A percentile compares a stretch with the other conserved stretches of the same genome.
These are phyloP conservation scores for Coprinopsis sp. DNA, from an alignment of 768 basidiomycete species.

Conservation along the genomic window DNA sequence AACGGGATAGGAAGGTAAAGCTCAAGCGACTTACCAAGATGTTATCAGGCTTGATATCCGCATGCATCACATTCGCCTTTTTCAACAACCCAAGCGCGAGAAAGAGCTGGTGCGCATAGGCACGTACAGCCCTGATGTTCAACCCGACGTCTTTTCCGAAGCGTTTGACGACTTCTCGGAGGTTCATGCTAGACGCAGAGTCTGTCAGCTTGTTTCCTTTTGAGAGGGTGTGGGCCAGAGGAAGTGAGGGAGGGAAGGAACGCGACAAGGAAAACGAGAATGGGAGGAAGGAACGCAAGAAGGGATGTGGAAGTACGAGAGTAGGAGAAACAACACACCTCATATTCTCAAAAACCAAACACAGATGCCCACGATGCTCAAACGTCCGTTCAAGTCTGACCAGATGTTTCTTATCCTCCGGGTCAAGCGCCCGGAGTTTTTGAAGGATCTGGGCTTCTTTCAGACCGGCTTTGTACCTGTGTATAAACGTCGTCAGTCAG, in stretches of 20 bases:
- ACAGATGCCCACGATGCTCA: constrained; percentile 95
- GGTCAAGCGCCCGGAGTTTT: constrained; percentile 84
- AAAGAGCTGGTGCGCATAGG: constrained; percentile 97
- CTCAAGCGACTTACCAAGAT: constrained; percentile 72
- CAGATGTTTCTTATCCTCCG: constrained; percentile 95
- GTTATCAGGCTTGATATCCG: constrained; percentile 98
- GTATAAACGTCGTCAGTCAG: background rate
- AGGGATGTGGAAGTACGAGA: background rate
- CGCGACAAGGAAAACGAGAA: background rate
- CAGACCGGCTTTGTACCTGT: constrained; percentile 89
- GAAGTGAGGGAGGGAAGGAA: background rate
- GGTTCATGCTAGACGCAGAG: constrained; percentile 72
- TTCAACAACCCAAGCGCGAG: constrained; percentile 77
- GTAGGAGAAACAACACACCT: constrained; percentile 47
- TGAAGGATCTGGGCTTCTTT: constrained; percentile 90
- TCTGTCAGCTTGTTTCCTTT: background rate
- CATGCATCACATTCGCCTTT: constrained; percentile 94
- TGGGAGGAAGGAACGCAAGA: no score
- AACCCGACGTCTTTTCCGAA: constrained; percentile 98
- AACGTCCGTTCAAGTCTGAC: constrained; percentile 92
- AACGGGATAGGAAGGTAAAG: background rate
- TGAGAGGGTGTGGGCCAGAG: background rate
- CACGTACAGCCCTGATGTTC: constrained; percentile 94
- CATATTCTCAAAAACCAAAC: constrained; percentile 91
- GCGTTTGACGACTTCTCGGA: constrained; percentile 95